Evolutionary conservation across 2,329 filamentous ascomycete species (phyloP), one percentile per base, ranked within the genome.

Genomic region (Hymenoscyphus scutula): DNA sequence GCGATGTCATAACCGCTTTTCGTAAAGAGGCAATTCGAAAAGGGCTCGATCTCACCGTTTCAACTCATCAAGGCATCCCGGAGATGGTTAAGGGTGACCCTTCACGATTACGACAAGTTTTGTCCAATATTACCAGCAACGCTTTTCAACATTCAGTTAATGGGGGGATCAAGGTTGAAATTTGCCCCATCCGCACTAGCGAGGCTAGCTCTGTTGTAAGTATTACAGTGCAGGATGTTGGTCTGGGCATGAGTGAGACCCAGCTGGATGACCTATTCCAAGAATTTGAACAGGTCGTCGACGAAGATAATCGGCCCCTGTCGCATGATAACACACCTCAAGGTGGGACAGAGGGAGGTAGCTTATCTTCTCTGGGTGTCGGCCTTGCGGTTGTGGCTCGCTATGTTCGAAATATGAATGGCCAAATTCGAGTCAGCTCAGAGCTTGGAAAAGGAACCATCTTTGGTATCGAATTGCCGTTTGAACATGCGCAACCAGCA

Each of bases 361-460:
- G 10, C 5, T 8, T 34, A 41, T 62, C 56, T 8, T 58, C 62
- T 11, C 23, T 69, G 1, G 62, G 61, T n/a, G 41, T 69, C 23
- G 67, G 65, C 3, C 62, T 71, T 29, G 64, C 68, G 13, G 63
- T 67, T 23, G 64, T 71, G 19, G 69, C 66, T 23, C 64, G 65
- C 25, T 70, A 69, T 59, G 62, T 71, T n/a, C 64, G 65, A 15
- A 68, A 67, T 34, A 62, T 65, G 29, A 65, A 68, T 54, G 68
- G 69, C 1, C 69, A 71, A 37, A 69, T 71, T 25, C 54, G 64
- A 48, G 63, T 71, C 1, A 56, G 56, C 3, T 68, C 65, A 45
- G 69, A 71, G 30, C 38, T 65, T 17, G 69, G 67, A 1, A 71
- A 68, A 62, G 69, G 69, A 2, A 69, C 69, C 2, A 67, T 68